phyloP scores from a whole-genome alignment of 2,329 filamentous ascomycete species.

The Fusarium sp. region DNA sequence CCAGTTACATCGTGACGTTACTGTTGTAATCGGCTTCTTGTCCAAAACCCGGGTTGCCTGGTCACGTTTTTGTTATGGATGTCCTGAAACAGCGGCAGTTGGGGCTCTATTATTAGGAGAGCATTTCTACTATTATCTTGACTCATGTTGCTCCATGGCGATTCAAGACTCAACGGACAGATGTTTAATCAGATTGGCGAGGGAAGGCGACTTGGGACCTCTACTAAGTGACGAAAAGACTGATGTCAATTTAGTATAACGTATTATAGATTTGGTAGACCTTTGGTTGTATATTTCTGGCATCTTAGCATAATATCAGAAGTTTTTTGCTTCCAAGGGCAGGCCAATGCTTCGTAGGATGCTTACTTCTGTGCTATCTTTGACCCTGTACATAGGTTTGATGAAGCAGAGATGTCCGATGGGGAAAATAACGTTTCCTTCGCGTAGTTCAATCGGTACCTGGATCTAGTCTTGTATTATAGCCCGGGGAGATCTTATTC shows the following conservation, averaged over 20 bases:
- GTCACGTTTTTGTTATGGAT: slow-evolving; percentile 1
- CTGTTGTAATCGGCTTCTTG: slow-evolving; percentile 11
- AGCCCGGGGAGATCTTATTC: background rate
- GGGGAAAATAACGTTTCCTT: background rate
- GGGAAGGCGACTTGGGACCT: background rate
- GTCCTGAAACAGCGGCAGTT: slow-evolving; percentile 3
- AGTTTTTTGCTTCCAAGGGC: background rate
- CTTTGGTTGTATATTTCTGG: background rate
- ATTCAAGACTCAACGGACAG: background rate
- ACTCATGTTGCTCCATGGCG: background rate
- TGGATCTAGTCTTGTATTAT: background rate
- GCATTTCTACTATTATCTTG: background rate
- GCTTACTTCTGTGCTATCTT: too few relatives aligned
- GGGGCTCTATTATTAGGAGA: background rate
- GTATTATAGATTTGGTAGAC: background rate
- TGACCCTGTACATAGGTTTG: too few relatives aligned
- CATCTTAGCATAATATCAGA: background rate
- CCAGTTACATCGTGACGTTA: slow-evolving; percentile 20
- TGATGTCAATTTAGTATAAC: background rate
- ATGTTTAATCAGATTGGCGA: background rate
- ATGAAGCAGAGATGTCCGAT: background rate
- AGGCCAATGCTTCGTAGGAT: background rate
- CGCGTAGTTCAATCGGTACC: background rate
- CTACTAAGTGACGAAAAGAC: background rate
- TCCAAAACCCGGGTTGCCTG: slow-evolving; percentile 1